Evolutionary conservation across 805 yeast genomes (phyloP), one percentile per base, ranked within the genome.

Genomic region (Wickerhamiella azyma): DNA sequence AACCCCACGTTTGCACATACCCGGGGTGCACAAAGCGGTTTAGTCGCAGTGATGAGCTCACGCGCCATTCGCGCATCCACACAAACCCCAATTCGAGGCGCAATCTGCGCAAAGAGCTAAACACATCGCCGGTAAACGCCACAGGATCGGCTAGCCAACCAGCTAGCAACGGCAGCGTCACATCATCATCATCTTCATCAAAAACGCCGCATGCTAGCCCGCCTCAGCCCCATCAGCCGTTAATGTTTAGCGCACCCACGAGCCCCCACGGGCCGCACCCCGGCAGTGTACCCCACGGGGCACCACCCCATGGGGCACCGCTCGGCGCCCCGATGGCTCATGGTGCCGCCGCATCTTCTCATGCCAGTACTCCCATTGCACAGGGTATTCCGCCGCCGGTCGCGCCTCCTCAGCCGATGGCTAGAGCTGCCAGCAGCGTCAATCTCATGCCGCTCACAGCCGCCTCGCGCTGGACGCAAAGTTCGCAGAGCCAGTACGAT

Each of bases 21-120:
- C 84, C 88, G 1, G 84, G 84, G n/a, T 85, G 96, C 64, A 62
- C 76, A 45, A 85, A 86, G 62, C 70, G 81, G 51, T 85, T 85
- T 59, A 74, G 82, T 48, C 72, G 95, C 51, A 71, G 79, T 24
- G 95, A 86, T 64, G 95, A 85, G 65, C 70, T 85, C 48, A 85
- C 94, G 11, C 70, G 95, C 53, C 96, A 85, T 64, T 69, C 81
- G 42, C 68, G 94, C 52, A 86, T 82, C 45, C 96, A 85, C 64
- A 55, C 68, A 9, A 67, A 66, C 50, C 63, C 66, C 18, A 58
- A 60, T 56, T 55, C 63, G 21, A 55, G 68, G 28, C 50, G 67
- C 24, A 49, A 45, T 37, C 50, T 47, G 33, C 48, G 50, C 41
- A 50, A 48, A 18, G 47, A 48, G 28, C 37, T 37, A 13, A n/a